Evolutionary conservation across 257 asterid genomes (phyloP).

Genomic region (Petrea volubilis): DNA sequence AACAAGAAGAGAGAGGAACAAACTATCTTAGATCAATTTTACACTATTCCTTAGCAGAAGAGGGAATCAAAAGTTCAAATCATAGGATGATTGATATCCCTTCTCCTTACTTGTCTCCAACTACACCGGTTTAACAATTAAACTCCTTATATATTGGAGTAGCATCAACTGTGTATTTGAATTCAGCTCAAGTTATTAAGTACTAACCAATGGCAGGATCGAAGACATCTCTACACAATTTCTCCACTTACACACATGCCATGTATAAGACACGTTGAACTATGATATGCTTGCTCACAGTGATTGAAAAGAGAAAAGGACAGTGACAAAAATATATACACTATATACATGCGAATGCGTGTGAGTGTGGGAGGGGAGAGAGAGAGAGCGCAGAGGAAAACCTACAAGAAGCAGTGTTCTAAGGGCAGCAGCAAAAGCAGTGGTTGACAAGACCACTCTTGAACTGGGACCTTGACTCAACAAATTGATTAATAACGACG

Average conservation of each 20-base stretch:
- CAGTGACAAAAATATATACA: not conserved
- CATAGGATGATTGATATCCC: not conserved
- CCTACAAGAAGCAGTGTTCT: conserved; percentile 88
- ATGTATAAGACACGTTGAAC: not conserved
- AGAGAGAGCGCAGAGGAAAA: conserved; percentile 28
- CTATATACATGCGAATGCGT: conserved; percentile 1
- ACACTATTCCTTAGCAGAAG: conserved; percentile 5
- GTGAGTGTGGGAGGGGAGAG: conserved; percentile 3
- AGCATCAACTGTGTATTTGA: conserved; percentile 1
- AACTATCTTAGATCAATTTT: conserved; percentile 14
- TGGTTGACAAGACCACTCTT: conserved; percentile 92
- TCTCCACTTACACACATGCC: not conserved
- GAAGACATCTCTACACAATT: conserved; percentile 4
- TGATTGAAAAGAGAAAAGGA: not conserved
- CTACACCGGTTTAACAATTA: not conserved
- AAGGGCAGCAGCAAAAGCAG: conserved; percentile 95
- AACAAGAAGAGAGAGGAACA: conserved; percentile 2
- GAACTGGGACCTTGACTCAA: conserved; percentile 90
- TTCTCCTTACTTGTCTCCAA: conserved; percentile 2
- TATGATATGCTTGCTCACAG: not conserved
- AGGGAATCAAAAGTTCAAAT: not conserved
- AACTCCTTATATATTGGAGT: conserved; percentile 1
- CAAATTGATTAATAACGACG: conserved; percentile 73
- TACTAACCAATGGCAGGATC: conserved; percentile 4
- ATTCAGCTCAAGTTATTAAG: not conserved